phyloP scores from a whole-genome alignment of 805 yeast genomes.

The Candida maltosa region DNA sequence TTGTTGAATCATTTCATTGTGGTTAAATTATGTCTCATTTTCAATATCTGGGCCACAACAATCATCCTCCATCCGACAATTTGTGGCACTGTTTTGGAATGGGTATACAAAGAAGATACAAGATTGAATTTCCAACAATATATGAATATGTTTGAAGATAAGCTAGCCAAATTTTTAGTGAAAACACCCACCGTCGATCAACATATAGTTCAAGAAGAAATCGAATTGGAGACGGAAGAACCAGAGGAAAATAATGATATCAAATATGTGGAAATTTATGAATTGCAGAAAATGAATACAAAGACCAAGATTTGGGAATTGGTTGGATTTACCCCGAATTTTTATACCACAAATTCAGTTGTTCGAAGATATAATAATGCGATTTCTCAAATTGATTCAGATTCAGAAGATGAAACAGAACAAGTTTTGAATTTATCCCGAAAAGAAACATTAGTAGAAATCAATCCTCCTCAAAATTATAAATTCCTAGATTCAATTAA shows the following conservation, averaged over 20 bases:
- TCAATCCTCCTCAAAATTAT: slow-evolving; percentile 63
- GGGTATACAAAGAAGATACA: slow-evolving; percentile 62
- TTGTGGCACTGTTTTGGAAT: slow-evolving; percentile 44
- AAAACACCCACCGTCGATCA: too few species aligned
- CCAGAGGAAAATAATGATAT: slow-evolving; percentile 33
- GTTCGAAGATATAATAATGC: slow-evolving; percentile 8
- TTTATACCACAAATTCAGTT: slow-evolving; percentile 45
- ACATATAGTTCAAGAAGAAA: slow-evolving; percentile 11
- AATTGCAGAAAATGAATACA: slow-evolving; percentile 54
- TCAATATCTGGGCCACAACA: slow-evolving; percentile 47
- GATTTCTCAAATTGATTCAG: neutral
- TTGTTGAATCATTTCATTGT: slow-evolving; percentile 25
- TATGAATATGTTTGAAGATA: slow-evolving; percentile 48
- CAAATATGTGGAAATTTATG: slow-evolving; percentile 59
- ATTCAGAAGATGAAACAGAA: slow-evolving; percentile 1
- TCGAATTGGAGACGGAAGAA: slow-evolving; percentile 18
- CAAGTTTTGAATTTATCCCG: neutral
- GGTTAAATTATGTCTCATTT: slow-evolving; percentile 28
- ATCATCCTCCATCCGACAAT: slow-evolving; percentile 51
- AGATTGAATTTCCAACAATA: slow-evolving; percentile 47
- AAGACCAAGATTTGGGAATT: slow-evolving; percentile 58
- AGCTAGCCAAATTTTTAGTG: slow-evolving; percentile 15
- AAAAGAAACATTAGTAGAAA: slow-evolving; percentile 24
- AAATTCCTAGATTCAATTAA: slow-evolving; percentile 38
- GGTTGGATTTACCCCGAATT: slow-evolving; percentile 55